Percentiles rank a stretch among this genome's conserved stretches.
These are phyloP conservation scores for Kazachstania psychrophila DNA, from an alignment of 805 yeast species.

Conservation along the genomic window DNA sequence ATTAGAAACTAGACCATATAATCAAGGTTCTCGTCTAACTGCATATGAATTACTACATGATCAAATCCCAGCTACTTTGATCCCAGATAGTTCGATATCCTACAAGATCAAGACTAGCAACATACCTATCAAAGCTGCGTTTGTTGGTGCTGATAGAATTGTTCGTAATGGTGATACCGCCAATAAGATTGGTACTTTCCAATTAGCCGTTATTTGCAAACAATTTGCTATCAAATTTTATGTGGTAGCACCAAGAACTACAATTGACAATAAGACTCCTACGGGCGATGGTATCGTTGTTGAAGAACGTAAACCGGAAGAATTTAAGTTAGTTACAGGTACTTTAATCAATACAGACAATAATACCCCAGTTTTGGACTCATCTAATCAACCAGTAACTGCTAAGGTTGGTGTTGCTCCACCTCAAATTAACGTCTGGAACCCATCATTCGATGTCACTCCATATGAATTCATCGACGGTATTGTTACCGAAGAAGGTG, in stretches of 20 bases:
- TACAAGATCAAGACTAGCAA: constrained; percentile 43
- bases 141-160: constrained; percentile 93
- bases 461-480: constrained; percentile 77
- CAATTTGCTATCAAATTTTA: constrained; percentile 66
- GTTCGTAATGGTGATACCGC: constrained; percentile 94
- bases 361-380: constrained; percentile 20
- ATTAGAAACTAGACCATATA: constrained; percentile 91
- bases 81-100: constrained; percentile 88
- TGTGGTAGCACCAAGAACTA: constrained; percentile 92
- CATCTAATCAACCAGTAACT: constrained; percentile 26
- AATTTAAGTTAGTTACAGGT: constrained; percentile 71
- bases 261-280: constrained; percentile 61
- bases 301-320: constrained; percentile 79
- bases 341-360: constrained; percentile 35
- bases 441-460: constrained; percentile 93
- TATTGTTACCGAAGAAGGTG: constrained; percentile 76
- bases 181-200: constrained; percentile 92
- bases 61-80: constrained; percentile 74
- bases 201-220: constrained; percentile 64
- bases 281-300: constrained; percentile 71
- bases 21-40: constrained; percentile 90
- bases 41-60: constrained; percentile 86
- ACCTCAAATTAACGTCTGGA: constrained; percentile 80
- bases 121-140: constrained; percentile 75
- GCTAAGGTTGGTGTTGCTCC: constrained; percentile 74